phyloP scores from a whole-genome alignment of 148 eudicot species.

The Arctostaphylos glauca region DNA sequence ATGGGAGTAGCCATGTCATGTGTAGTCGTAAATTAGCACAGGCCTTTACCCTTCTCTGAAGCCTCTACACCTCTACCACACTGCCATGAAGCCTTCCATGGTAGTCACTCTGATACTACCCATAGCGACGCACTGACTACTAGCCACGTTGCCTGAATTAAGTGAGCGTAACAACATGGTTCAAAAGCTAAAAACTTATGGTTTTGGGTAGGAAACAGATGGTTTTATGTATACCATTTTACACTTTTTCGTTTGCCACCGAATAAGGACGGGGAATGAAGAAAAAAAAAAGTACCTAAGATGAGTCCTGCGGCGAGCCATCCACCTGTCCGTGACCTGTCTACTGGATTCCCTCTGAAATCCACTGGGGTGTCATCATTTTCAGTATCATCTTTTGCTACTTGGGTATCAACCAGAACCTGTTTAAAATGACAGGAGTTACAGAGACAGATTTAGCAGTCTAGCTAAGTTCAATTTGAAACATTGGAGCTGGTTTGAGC shows the following conservation, averaged over 20 bases:
- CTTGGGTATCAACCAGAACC: conserved; percentile 45
- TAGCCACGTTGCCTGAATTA: background rate
- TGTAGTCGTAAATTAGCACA: background rate
- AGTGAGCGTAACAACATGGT: background rate
- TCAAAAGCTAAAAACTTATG: background rate
- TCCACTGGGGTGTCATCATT: conserved; percentile 43
- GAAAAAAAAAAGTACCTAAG: conserved; percentile 48
- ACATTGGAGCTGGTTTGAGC: background rate
- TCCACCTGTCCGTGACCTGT: conserved; percentile 75
- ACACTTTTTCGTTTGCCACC: background rate
- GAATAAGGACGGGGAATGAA: background rate
- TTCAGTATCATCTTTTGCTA: conserved; percentile 30
- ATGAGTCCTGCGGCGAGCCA: conserved; percentile 98
- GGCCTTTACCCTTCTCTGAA: background rate
- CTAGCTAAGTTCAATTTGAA: background rate
- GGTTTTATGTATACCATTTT: background rate
- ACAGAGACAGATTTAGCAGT: background rate
- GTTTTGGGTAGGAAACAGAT: background rate
- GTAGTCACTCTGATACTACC: too few species aligned
- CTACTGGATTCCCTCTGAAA: conserved; percentile 70
- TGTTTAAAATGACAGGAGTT: conserved; percentile 20
- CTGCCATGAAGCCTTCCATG: too few species aligned
- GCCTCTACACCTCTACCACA: background rate
- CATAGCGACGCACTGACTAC: too few species aligned
- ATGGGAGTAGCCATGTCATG: background rate